Conservation (phyloP, 192 early-diverging fungal genomes). For the Gamsiella multidivaricata region DNA sequence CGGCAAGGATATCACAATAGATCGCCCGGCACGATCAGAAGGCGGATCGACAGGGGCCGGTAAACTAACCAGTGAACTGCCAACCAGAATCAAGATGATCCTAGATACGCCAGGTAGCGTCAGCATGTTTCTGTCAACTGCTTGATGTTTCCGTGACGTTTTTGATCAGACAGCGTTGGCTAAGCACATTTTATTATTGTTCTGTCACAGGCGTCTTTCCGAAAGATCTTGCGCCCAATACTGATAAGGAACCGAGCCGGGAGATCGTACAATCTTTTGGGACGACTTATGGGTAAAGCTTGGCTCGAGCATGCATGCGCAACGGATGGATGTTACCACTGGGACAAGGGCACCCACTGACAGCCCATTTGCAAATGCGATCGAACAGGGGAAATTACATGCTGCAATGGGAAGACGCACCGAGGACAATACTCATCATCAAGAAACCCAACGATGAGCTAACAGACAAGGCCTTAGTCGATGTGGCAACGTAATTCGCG, state of each 20-base stretch:
- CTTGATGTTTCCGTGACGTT: not conserved
- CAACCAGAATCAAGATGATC: constrained; percentile 39
- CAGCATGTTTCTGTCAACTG: too few relatives aligned
- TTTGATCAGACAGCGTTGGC: too few relatives aligned
- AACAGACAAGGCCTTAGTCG: constrained; percentile 74
- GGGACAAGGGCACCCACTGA: too few relatives aligned
- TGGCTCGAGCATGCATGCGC: not conserved
- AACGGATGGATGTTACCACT: too few relatives aligned
- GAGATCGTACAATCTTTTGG: constrained; percentile 63
- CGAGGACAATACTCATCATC: constrained; percentile 80
- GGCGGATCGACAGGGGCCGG: constrained; percentile 4
- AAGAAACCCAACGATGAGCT: constrained; percentile 80
- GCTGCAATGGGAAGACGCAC: constrained; percentile 69
- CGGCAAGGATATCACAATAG: not conserved
- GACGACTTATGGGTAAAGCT: constrained; percentile 60
- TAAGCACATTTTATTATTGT: not conserved
- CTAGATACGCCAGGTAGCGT: constrained; percentile 49
- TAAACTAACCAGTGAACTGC: constrained; percentile 23
- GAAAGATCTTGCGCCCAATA: constrained; percentile 38
- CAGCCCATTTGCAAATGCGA: not conserved
- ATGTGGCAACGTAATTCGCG: constrained; percentile 65
- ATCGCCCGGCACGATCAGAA: not conserved
- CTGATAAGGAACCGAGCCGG: constrained; percentile 27
- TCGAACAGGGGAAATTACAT: constrained; percentile 58
- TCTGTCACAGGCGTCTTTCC: constrained; percentile 27